A percentile compares a stretch with the other conserved stretches of the same genome.
Evolutionary conservation across 129 eudicot species (phyloP).

Genomic region (Flaveria bidentis): DNA sequence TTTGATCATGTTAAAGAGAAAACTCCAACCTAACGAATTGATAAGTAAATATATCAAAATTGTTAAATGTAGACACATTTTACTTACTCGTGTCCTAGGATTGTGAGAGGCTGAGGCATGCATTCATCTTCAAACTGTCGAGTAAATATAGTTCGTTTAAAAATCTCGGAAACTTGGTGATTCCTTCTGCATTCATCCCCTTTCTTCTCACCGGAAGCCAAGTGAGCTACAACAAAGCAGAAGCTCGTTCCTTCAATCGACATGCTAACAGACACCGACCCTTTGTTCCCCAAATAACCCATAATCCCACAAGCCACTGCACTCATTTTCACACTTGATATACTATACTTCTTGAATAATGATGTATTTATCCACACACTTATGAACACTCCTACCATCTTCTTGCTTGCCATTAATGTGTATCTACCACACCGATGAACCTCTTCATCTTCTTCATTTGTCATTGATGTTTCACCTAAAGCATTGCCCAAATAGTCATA

Average conservation of each 20-base stretch:
- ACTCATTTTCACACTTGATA: slow-evolving; percentile 70
- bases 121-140: slow-evolving; percentile 47
- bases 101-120: slow-evolving; percentile 64
- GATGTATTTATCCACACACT: slow-evolving; percentile 78
- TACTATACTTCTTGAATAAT: slow-evolving; percentile 47
- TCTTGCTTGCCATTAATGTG: slow-evolving; percentile 83
- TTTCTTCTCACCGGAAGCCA: slow-evolving; percentile 95
- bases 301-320: slow-evolving; percentile 82
- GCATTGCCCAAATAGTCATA: slow-evolving; percentile 35
- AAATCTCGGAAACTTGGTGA: slow-evolving; percentile 79
- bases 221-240: slow-evolving; percentile 83
- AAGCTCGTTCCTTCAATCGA: slow-evolving; percentile 78
- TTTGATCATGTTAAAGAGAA: too few species aligned
- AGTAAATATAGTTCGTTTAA: slow-evolving; percentile 65
- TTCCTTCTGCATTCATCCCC: slow-evolving; percentile 89
- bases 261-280: slow-evolving; percentile 81
- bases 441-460: slow-evolving; percentile 32
- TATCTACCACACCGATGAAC: slow-evolving; percentile 43
- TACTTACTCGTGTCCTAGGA: slow-evolving; percentile 96
- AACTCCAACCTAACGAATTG: background rate
- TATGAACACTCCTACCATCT: slow-evolving; percentile 92
- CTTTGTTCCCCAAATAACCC: slow-evolving; percentile 97
- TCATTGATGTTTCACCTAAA: slow-evolving; percentile 26
- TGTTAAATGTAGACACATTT: background rate
- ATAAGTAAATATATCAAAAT: background rate